Base-by-base conservation (phyloP, 306 rosid species). In the Castanea mollissima region DNA sequence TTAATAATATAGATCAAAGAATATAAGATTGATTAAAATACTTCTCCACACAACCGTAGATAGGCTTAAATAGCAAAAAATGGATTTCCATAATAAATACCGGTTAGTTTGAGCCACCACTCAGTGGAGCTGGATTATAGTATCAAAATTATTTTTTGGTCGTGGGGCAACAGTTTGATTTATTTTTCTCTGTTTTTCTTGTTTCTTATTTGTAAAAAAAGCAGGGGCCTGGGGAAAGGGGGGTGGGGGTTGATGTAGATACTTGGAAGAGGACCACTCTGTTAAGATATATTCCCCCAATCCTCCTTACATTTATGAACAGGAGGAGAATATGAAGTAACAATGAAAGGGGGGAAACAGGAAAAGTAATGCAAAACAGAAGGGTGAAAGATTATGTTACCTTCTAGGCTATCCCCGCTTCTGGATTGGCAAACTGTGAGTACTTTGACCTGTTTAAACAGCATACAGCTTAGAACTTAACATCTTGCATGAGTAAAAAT, bases 371-470 rank as follows among this genome's bases (percentile, higher is more conserved):
- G 16, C 34, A 38, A 12, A 34, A 38, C 12, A 55, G 51, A 70
- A 41, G 63, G 71, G 21, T 23, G 16, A 20, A 71, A 72, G 21
- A 75, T 27, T 35, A 73, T 31, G 65, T 71, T 89, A 93, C 99
- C 99, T 84, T 87, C 92, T 23, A 73, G 63, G 60, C 7, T 60
- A 65, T 91, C 91, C 18, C 49, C 27, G 19, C 74, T 85, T 77
- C 76, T 85, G 25, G 99, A 91, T 78, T 91, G 96, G 86, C 98
- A 96, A 83, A 93, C 77, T 54, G 99, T 76, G 71, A 96, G 87
- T 71, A 96, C 92, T 87, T 87, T 96, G 79, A 74, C 93, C 99
- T 96, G 93, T 86, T 70, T 75, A 79, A 84, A 82, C 69, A 75
- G 78, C 29, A 80, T 5, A 85, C 76, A 76, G 31, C 5, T 80